Percentiles rank a stretch among this genome's conserved stretches.
phyloP scores from a whole-genome alignment of 495 filamentous ascomycete species.

The Amniculicola lignicola region DNA sequence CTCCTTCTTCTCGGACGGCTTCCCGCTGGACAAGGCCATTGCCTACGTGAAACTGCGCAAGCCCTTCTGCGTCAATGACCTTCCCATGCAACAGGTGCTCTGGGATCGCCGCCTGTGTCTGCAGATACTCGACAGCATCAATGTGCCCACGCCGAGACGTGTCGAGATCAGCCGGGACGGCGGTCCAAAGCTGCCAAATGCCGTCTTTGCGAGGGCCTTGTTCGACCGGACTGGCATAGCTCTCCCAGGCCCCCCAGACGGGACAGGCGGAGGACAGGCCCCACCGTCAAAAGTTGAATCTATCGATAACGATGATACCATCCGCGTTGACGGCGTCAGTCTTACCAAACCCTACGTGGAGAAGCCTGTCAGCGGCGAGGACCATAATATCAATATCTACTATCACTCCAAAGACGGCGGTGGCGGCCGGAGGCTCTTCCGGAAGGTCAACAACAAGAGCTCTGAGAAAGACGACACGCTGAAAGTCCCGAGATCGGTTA shows the following conservation, averaged over 20 bases:
- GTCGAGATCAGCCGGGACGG: constrained; percentile 95
- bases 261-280: constrained; percentile 60
- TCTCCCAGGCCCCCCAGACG: constrained; percentile 71
- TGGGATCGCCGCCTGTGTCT: constrained; percentile 94
- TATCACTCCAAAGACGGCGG: constrained; percentile 81
- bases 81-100: constrained; percentile 96
- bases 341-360: constrained; percentile 96
- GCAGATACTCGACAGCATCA: constrained; percentile 78
- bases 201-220: constrained; percentile 73
- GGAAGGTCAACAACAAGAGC: constrained; percentile 97
- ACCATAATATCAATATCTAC: constrained; percentile 98
- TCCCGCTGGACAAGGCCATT: constrained; percentile 95
- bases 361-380: constrained; percentile 96
- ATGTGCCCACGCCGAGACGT: constrained; percentile 81
- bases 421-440: constrained; percentile 86
- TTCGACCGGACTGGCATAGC: constrained; percentile 74
- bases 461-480: constrained; percentile 83
- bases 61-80: constrained; percentile 94
- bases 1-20: constrained; percentile 96
- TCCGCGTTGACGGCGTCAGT: constrained; percentile 77
- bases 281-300: constrained; percentile 67
- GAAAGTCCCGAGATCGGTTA: constrained; percentile 71
- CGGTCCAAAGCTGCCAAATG: constrained; percentile 71
- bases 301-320: constrained; percentile 78
- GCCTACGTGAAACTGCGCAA: constrained; percentile 87